Percentiles rank a stretch among this genome's conserved stretches.
phyloP scores from a whole-genome alignment of 805 yeast genomes.

The Candida methanosorbosa region DNA sequence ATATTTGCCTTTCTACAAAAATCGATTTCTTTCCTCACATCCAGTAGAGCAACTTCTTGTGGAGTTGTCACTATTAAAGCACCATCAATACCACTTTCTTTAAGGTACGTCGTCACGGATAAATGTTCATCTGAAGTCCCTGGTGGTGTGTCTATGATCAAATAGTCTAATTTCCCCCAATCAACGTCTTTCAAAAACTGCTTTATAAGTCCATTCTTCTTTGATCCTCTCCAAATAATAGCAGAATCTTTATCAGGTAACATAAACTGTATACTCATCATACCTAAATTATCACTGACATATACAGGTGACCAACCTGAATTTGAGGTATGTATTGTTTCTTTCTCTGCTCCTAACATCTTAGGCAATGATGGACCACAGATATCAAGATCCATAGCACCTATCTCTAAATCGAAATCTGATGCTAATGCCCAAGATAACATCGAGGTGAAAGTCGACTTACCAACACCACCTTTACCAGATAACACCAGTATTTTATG shows the following conservation, averaged over 20 bases:
- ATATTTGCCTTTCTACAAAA: conserved; percentile 90
- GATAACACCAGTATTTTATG: conserved; percentile 78
- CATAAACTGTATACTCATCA: conserved; percentile 94
- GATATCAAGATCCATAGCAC: conserved; percentile 94
- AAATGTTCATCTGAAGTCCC: conserved; percentile 98
- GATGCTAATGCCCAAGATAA: conserved; percentile 94
- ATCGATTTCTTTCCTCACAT: conserved; percentile 92
- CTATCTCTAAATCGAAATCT: conserved; percentile 73
- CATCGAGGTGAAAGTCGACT: conserved; percentile 92
- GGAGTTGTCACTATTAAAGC: conserved; percentile 95
- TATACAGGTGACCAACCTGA: conserved; percentile 97
- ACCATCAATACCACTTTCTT: conserved; percentile 89
- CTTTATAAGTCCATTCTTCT: conserved; percentile 86
- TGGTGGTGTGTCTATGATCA: conserved; percentile 95
- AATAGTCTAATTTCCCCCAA: conserved; percentile 86
- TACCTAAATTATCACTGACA: conserved; percentile 87
- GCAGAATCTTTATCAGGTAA: conserved; percentile 90
- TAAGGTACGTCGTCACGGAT: conserved; percentile 78
- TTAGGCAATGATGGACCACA: conserved; percentile 97
- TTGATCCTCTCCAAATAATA: conserved; percentile 95
- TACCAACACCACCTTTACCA: conserved; percentile 96
- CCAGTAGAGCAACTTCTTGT: conserved; percentile 92
- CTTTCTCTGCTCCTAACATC: conserved; percentile 89
- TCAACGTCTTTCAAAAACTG: conserved; percentile 91
- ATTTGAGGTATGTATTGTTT: conserved; percentile 78